A percentile compares a stretch with the other conserved stretches of the same genome.
Conservation (phyloP, 306 rosid genomes). For the Cucurbita argyrosperma region DNA sequence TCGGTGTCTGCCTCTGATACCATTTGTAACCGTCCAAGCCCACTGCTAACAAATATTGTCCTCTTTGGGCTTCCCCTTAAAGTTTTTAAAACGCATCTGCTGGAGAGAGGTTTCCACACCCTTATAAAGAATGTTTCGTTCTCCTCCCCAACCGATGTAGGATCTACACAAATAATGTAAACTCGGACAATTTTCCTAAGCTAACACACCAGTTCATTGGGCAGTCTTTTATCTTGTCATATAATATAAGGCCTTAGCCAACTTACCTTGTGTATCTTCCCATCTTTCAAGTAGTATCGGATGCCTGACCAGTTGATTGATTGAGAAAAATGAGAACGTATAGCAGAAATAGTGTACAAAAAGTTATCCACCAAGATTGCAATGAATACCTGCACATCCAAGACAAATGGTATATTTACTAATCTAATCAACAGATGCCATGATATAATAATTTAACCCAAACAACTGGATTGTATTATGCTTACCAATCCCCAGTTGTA, state of each 20-base stretch:
- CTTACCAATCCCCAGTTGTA: slow-evolving; percentile 59
- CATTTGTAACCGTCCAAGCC: no score
- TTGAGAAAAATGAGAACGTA: slow-evolving; percentile 82
- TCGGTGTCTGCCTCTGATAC: no score
- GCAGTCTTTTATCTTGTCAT: neutral
- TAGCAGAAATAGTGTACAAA: slow-evolving; percentile 70
- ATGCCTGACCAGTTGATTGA: slow-evolving; percentile 97
- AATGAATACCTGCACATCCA: slow-evolving; percentile 59
- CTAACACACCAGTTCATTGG: neutral
- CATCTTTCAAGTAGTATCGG: slow-evolving; percentile 66
- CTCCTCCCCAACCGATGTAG: no score
- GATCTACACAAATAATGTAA: no score
- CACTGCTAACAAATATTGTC: no score
- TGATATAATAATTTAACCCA: neutral
- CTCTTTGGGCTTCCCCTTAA: no score
- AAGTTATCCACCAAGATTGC: slow-evolving; percentile 91
- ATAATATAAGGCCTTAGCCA: neutral
- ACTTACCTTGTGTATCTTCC: slow-evolving; percentile 68
- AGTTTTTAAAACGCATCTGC: no score
- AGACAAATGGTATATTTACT: neutral
- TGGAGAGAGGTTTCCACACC: no score
- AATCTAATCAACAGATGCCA: neutral
- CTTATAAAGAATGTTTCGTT: no score
- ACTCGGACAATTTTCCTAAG: neutral
- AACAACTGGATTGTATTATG: neutral